Evolutionary conservation across 83 land plant species (phyloP).

Genomic region (Picea mariana): DNA sequence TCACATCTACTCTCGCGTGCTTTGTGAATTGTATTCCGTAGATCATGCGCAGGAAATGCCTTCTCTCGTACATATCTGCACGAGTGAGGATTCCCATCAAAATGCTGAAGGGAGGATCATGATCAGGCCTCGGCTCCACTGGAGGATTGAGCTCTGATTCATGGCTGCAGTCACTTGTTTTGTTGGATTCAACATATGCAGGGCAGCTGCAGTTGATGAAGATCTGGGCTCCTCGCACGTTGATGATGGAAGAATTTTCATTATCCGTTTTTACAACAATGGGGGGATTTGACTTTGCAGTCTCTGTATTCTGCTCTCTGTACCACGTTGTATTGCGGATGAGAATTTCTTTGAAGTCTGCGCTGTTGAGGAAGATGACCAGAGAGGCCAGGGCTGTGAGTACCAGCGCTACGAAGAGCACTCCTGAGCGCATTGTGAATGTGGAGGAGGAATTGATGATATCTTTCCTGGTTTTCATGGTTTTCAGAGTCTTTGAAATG

Average conservation of each 20-base stretch:
- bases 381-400: neutral
- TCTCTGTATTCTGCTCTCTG: neutral
- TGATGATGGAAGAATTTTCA: neutral
- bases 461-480: neutral
- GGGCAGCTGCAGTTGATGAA: slow-evolving; percentile 18
- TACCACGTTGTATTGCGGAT: neutral
- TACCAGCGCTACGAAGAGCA: neutral
- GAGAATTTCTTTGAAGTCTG: neutral
- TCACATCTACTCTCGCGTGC: neutral
- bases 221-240: neutral
- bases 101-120: too few relatives aligned
- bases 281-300: neutral
- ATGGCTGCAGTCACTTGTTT: neutral
- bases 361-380: neutral
- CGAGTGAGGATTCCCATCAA: too few relatives aligned
- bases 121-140: too few relatives aligned
- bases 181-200: neutral
- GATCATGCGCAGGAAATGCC: too few relatives aligned
- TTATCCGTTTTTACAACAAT: neutral
- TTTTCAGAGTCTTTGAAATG: too few relatives aligned
- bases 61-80: too few relatives aligned
- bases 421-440: neutral
- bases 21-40: too few relatives aligned
- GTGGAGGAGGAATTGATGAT: neutral
- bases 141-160: neutral